These are phyloP conservation scores for Carallia pectinifolia DNA, from an alignment of 345 rosid genomes.

Conservation along the genomic window DNA sequence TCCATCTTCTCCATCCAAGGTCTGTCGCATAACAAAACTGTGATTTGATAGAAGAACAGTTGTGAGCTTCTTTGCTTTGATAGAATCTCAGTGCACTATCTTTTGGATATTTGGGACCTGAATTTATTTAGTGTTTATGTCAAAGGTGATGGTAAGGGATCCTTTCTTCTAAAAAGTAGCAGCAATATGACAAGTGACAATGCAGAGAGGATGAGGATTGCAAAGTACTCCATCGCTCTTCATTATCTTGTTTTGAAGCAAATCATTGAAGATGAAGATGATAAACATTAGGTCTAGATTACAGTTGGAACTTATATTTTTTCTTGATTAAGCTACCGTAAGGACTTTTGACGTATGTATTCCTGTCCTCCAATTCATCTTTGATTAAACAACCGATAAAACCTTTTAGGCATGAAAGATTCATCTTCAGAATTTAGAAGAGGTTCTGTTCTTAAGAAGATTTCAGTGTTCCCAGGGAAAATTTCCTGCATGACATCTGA, in stretches of 20 bases:
- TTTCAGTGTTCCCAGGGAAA: no score
- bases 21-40: conserved; percentile 13
- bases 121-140: neutral
- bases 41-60: neutral
- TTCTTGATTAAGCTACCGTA: no score
- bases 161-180: conserved; percentile 49
- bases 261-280: conserved; percentile 29
- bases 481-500: no score
- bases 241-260: conserved; percentile 42
- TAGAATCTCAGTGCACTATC: neutral
- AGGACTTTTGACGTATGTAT: no score
- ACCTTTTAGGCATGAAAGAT: no score
- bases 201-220: conserved; percentile 25
- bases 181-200: conserved; percentile 19
- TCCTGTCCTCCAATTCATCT: no score
- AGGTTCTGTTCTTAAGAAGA: no score
- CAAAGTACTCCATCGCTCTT: conserved; percentile 57
- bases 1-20: conserved; percentile 60
- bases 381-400: no score
- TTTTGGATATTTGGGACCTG: no score
- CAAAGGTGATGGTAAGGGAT: conserved; percentile 66
- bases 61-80: neutral
- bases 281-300: no score
- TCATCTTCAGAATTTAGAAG: no score
- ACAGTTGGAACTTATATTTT: no score